phyloP scores from a whole-genome alignment of 2,329 filamentous ascomycete genomes.

The Rasamsonia emersonii region DNA sequence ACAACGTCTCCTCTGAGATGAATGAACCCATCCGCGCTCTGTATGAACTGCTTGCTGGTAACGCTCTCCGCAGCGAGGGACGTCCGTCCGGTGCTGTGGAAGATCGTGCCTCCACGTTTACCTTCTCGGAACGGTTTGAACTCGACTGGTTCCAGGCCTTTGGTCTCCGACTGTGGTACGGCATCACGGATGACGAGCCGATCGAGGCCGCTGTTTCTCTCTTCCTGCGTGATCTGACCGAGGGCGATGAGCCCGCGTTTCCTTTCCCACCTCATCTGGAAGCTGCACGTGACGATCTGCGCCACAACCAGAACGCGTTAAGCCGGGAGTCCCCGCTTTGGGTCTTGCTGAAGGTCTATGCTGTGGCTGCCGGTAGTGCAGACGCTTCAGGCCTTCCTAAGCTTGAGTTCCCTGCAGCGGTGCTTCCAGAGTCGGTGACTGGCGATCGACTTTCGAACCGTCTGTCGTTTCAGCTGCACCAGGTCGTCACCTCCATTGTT shows the following conservation, averaged over 20 bases:
- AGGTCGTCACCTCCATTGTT: constrained; percentile 46
- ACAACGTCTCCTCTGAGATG: constrained; percentile 81
- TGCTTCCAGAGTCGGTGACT: constrained; percentile 69
- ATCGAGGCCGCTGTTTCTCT: constrained; percentile 63
- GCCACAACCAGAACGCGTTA: constrained; percentile 49
- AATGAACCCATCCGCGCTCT: constrained; percentile 73
- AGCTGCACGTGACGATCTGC: constrained; percentile 49
- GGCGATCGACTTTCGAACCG: constrained; percentile 66
- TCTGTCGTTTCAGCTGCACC: constrained; percentile 76
- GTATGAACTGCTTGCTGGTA: constrained; percentile 82
- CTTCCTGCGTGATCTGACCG: constrained; percentile 65
- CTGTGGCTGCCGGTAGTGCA: constrained; percentile 32
- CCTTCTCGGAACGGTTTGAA: constrained; percentile 72
- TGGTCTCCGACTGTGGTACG: constrained; percentile 85
- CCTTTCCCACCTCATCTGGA: constrained; percentile 66
- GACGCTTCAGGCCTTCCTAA: constrained; percentile 26
- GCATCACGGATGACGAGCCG: constrained; percentile 57
- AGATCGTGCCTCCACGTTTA: constrained; percentile 70
- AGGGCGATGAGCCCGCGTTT: constrained; percentile 58
- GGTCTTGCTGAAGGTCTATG: constrained; percentile 75
- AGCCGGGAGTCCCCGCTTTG: constrained; percentile 69
- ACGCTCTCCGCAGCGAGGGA: constrained; percentile 75
- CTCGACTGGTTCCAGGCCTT: constrained; percentile 93
- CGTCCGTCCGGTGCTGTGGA: constrained; percentile 63
- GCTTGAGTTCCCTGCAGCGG: constrained; percentile 53